Base-by-base conservation (phyloP, 2,329 filamentous ascomycete species). In the Scedosporium apiospermum region DNA sequence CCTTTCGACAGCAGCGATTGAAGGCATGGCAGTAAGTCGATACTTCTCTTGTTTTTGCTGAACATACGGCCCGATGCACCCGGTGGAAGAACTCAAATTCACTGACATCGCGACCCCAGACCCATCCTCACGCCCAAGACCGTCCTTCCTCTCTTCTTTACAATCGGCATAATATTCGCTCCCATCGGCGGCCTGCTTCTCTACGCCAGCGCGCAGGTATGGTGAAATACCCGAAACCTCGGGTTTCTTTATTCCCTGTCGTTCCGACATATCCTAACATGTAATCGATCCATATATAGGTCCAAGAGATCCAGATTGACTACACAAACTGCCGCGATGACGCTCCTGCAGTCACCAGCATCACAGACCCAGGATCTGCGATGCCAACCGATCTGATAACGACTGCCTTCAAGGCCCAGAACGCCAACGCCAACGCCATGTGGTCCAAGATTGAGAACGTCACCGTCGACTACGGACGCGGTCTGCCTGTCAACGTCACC, bases 41-140 rank as follows among this genome's bases (percentile, higher is more conserved):
- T 30, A 12, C 16, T 26, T 12, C 44, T 63, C 14, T 14, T 38
- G n/a, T 30, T 30, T 21, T 41, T n/a, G 6, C 27, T n/a, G 30
- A 12, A 58, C 6, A 23, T 34, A n/a, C 27, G 30, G 38, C 9
- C n/a, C 23, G 26, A 34, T 21, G 55, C 34, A 38, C 34, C 34
- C 10, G 34, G 34, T 38, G 10, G 10, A 38, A 38, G 34, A 14
- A 38, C 34, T 38, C 6, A 38, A 3, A 38, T 3, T 38, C 34
- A 18, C 23, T 53, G 49, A 21, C 49, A 6, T 53, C 49, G 18
- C 49, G 3, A 26, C 49, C 34, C 12, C 71, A 95, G 91, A 78
- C 93, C 93, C 44, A 97, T 98, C 71, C 81, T 97, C 60, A 98
- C 93, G 3, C 93, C 93, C 2, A 96, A 96, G 78, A 96, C 92